A percentile compares a stretch with the other conserved stretches of the same genome.
Conservation (phyloP, 2,329 filamentous ascomycete species). For the Ophiostoma montium region DNA sequence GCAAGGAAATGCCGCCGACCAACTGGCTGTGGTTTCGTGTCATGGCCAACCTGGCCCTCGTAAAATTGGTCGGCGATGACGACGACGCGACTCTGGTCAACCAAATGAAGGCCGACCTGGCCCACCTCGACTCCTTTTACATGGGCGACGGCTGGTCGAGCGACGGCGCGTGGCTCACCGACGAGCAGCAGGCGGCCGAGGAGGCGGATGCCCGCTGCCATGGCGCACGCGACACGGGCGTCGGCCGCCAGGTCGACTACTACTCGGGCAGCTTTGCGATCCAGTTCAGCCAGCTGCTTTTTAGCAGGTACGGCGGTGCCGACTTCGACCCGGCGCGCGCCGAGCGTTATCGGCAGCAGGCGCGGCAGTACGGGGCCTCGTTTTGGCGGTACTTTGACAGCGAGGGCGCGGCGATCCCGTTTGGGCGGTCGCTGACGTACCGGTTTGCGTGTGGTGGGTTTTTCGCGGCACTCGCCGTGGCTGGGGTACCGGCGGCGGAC, state of each 20-base stretch:
- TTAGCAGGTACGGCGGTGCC: conserved; percentile 21
- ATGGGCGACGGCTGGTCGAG: conserved; percentile 10
- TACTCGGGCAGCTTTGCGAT: conserved; percentile 16
- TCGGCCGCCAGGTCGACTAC: conserved; percentile 11
- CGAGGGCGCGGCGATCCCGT: conserved; percentile 28
- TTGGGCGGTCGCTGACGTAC: conserved; percentile 30
- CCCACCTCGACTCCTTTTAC: conserved; percentile 11
- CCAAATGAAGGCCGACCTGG: conserved; percentile 7
- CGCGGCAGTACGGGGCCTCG: conserved; percentile 21
- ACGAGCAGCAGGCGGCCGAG: conserved; percentile 1
- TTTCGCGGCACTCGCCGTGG: conserved; percentile 26
- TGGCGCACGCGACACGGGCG: not conserved
- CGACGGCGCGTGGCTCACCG: conserved; percentile 11
- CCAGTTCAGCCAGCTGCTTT: conserved; percentile 23
- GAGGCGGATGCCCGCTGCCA: not conserved
- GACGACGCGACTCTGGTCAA: not conserved
- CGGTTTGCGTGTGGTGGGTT: conserved; percentile 30
- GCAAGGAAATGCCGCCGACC: conserved; percentile 10
- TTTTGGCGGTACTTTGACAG: conserved; percentile 30
- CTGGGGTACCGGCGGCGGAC: conserved; percentile 19
- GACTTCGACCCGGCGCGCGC: conserved; percentile 23
- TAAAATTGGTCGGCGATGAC: not conserved
- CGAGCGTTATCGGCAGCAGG: conserved; percentile 18
- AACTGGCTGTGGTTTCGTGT: conserved; percentile 14
- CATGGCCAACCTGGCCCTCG: conserved; percentile 11